A percentile compares a stretch with the other conserved stretches of the same genome.
These are phyloP conservation scores for Hypoxylon fragiforme DNA, from an alignment of 495 filamentous ascomycete species.

Conservation along the genomic window DNA sequence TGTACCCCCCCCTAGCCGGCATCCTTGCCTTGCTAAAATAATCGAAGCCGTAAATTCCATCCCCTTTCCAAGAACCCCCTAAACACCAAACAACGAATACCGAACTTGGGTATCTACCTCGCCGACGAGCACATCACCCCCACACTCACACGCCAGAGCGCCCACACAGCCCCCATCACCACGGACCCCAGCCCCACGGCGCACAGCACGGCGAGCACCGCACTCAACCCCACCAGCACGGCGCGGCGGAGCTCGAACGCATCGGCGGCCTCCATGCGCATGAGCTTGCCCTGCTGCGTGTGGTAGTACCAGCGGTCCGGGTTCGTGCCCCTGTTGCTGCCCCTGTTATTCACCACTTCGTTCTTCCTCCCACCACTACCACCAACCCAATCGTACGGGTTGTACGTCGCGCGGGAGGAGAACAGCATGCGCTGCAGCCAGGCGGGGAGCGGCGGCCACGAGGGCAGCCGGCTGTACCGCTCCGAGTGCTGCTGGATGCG, in stretches of 20 bases:
- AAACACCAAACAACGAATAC: no score
- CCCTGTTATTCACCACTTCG: not conserved
- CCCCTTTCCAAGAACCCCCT: no score
- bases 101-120: no score
- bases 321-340: no score
- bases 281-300: conserved; percentile 53
- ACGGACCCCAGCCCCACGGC: conserved; percentile 29
- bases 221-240: conserved; percentile 46
- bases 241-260: conserved; percentile 52
- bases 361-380: conserved; percentile 14
- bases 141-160: conserved; percentile 32
- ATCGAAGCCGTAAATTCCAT: no score
- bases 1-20: no score
- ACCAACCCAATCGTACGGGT: conserved; percentile 37
- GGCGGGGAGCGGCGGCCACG: conserved; percentile 37
- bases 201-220: conserved; percentile 42
- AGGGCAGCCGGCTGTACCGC: conserved; percentile 35
- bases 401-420: no score
- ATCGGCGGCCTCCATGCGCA: conserved; percentile 55
- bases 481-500: conserved; percentile 46
- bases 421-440: conserved; percentile 47
- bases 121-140: no score
- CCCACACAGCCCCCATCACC: conserved; percentile 36
- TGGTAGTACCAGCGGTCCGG: conserved; percentile 49
- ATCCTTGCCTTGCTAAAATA: no score